These are phyloP conservation scores for Aspergillus neoniger DNA, from an alignment of 2,329 filamentous ascomycete genomes.

Conservation along the genomic window DNA sequence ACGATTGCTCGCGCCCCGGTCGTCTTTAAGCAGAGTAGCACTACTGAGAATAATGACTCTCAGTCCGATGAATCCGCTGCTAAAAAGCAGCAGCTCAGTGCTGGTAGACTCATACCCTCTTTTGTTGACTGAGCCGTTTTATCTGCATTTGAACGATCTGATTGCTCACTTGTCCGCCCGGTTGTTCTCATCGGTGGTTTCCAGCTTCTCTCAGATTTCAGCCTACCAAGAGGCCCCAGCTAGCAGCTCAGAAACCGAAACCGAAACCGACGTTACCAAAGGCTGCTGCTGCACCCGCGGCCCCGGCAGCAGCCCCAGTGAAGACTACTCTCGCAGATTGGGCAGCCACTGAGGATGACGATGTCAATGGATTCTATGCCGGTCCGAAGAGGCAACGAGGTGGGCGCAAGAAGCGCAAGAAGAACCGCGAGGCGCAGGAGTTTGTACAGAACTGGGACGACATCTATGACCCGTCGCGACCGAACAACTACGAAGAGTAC, in stretches of 20 bases:
- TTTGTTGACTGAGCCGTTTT: constrained; percentile 22
- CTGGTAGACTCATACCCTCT: constrained; percentile 57
- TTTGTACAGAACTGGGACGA: constrained; percentile 79
- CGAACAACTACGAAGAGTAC: constrained; percentile 84
- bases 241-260: constrained; percentile 62
- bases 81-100: constrained; percentile 66
- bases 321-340: constrained; percentile 80
- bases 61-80: constrained; percentile 52
- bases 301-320: constrained; percentile 48
- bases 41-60: constrained; percentile 50
- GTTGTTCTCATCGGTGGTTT: constrained; percentile 26
- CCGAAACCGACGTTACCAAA: constrained; percentile 63
- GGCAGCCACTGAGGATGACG: constrained; percentile 78
- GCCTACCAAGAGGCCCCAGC: constrained; percentile 76
- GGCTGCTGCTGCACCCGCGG: constrained; percentile 34
- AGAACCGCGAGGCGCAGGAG: constrained; percentile 65
- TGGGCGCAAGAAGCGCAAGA: constrained; percentile 75
- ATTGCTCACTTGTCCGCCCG: constrained; percentile 51
- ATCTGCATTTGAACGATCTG: constrained; percentile 28
- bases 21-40: constrained; percentile 61
- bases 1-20: constrained; percentile 79
- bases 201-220: constrained; percentile 77
- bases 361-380: constrained; percentile 66
- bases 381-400: constrained; percentile 71
- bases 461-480: constrained; percentile 79